phyloP scores from a whole-genome alignment of 1,284 basidiomycete genomes.

The Cutaneotrichosporon mucoides region DNA sequence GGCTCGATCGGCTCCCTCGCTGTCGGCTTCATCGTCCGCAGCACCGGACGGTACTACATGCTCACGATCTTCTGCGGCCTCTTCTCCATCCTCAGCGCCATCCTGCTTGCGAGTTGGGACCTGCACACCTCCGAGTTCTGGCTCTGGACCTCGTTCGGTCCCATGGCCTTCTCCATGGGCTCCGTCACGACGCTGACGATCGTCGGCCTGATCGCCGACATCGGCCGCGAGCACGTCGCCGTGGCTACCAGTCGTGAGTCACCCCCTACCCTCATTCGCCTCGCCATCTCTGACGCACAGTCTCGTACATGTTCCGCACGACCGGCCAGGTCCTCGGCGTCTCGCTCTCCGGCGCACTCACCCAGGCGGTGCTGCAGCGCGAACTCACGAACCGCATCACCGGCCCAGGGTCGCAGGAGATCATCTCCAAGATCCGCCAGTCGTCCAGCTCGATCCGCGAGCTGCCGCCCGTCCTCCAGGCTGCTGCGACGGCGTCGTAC shows the following conservation, averaged over 20 bases:
- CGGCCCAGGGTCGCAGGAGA: conserved; percentile 61
- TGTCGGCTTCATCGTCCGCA: conserved; percentile 79
- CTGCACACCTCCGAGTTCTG: conserved; percentile 54
- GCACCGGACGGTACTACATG: conserved; percentile 72
- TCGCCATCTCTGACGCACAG: conserved; percentile 48
- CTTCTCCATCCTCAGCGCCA: conserved; percentile 24
- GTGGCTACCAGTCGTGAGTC: conserved; percentile 78
- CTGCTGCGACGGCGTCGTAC: conserved; percentile 76
- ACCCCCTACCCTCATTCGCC: too few relatives aligned
- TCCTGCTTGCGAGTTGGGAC: conserved; percentile 31
- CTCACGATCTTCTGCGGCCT: conserved; percentile 48
- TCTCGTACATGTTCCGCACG: conserved; percentile 83
- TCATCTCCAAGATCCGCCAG: conserved; percentile 61
- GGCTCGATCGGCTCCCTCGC: conserved; percentile 75
- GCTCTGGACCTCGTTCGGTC: conserved; percentile 17
- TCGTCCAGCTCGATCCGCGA: conserved; percentile 72
- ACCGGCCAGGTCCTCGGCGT: conserved; percentile 88
- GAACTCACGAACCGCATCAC: conserved; percentile 67
- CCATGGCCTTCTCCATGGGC: conserved; percentile 24
- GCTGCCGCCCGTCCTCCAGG: conserved; percentile 59
- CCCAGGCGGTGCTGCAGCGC: conserved; percentile 67
- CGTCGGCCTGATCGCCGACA: conserved; percentile 71
- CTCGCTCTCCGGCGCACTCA: conserved; percentile 70
- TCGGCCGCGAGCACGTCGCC: conserved; percentile 71
- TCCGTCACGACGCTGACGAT: conserved; percentile 41